These are phyloP conservation scores for Epichloe amarillans DNA, from an alignment of 2,329 filamentous ascomycete species.

Conservation along the genomic window DNA sequence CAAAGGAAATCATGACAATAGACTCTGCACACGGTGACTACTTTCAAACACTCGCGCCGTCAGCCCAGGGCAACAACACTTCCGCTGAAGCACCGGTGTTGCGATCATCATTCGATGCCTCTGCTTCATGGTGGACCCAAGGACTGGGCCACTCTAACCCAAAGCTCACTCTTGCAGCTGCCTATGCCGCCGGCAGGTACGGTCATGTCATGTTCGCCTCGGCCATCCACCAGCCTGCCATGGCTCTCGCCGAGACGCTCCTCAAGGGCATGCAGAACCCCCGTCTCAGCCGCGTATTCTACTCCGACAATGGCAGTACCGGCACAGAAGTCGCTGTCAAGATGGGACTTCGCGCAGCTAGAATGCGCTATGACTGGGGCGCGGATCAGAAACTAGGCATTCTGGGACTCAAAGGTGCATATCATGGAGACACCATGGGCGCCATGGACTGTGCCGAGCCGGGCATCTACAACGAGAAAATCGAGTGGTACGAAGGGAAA, in stretches of 20 bases:
- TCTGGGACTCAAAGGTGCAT: slow-evolving; percentile 64
- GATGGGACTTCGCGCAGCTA: slow-evolving; percentile 63
- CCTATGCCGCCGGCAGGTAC: slow-evolving; percentile 71
- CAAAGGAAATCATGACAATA: slow-evolving; percentile 56
- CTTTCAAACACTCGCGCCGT: slow-evolving; percentile 45
- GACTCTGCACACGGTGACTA: slow-evolving; percentile 70
- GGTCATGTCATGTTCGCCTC: slow-evolving; percentile 83
- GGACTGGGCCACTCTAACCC: slow-evolving; percentile 72
- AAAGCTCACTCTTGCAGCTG: slow-evolving; percentile 56
- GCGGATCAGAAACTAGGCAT: slow-evolving; percentile 47
- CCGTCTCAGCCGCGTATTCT: slow-evolving; percentile 60
- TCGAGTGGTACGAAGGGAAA: slow-evolving; percentile 72
- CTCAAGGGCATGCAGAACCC: slow-evolving; percentile 47
- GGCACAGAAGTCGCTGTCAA: slow-evolving; percentile 76
- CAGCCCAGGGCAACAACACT: not conserved
- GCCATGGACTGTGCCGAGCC: slow-evolving; percentile 80
- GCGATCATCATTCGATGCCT: slow-evolving; percentile 61
- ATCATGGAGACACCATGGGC: slow-evolving; percentile 80
- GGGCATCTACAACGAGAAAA: slow-evolving; percentile 63
- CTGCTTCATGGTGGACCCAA: slow-evolving; percentile 86
- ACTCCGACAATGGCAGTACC: slow-evolving; percentile 72
- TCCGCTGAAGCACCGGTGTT: slow-evolving; percentile 9
- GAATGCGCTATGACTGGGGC: slow-evolving; percentile 53
- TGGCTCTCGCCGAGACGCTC: slow-evolving; percentile 53
- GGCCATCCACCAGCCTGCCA: slow-evolving; percentile 64